Evolutionary conservation across 148 eudicot genomes (phyloP).

Genomic region (Pharnaceum exiguum): DNA sequence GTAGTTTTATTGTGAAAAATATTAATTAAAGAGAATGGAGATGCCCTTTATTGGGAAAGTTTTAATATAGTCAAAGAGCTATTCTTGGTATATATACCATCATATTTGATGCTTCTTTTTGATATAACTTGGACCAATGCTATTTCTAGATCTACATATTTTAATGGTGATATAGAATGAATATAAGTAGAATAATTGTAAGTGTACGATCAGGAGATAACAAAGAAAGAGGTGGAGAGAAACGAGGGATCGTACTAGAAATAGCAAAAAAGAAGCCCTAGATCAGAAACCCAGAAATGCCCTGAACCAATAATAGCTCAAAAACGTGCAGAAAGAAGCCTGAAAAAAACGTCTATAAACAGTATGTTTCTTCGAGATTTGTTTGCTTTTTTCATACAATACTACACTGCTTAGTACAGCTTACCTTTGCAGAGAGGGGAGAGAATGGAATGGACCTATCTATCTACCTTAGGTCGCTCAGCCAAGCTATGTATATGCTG

Average conservation of each 20-base stretch:
- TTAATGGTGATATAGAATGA: background rate
- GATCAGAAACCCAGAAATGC: slow-evolving; percentile 22
- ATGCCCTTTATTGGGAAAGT: background rate
- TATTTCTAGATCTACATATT: slow-evolving; percentile 11
- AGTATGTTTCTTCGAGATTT: slow-evolving; percentile 8
- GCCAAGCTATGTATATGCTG: too few species aligned
- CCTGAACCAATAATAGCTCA: slow-evolving; percentile 6
- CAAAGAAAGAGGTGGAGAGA: background rate
- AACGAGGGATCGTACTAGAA: background rate
- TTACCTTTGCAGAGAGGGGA: slow-evolving; percentile 1
- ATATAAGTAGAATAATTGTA: background rate
- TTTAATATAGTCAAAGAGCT: slow-evolving; percentile 2
- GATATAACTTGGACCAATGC: background rate
- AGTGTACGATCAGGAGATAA: background rate
- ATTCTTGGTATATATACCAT: background rate
- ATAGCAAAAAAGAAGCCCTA: slow-evolving; percentile 29
- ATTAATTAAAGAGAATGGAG: too few species aligned
- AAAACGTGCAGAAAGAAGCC: slow-evolving; percentile 1
- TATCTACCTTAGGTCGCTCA: too few species aligned
- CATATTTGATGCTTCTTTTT: background rate
- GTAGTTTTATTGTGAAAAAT: too few species aligned
- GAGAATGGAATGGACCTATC: too few species aligned
- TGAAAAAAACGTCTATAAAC: slow-evolving; percentile 1
- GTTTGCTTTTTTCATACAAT: background rate
- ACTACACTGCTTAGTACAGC: background rate